Evolutionary conservation across 345 rosid species (phyloP), one percentile per base, ranked within the genome.

Genomic region (Pugionium cornutum): DNA sequence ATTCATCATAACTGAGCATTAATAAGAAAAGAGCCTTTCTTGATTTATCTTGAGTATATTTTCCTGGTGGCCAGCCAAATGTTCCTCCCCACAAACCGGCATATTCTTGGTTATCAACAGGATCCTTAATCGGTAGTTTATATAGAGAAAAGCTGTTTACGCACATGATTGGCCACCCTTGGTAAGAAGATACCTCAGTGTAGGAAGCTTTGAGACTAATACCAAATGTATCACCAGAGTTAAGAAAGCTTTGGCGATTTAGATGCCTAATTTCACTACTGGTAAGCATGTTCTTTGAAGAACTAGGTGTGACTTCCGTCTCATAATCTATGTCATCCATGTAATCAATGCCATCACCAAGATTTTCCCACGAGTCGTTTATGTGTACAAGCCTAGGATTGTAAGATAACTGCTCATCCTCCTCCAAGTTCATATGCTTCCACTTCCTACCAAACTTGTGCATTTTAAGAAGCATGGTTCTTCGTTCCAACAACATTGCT

Each of bases 81-180:
- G 91, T 82, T 35, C 88, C 94, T 66, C 96, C 94, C 96, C 91
- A 89, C 10, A 89, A 71, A 68, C 96, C 89, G 52, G 92, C 90
- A 78, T 75, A 87, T 78, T 80, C 82, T 72, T 89, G 80, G 57
- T 74, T 82, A 4, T 79, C 49, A 40, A 58, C 67, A 1, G 85
- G 89, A 18, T 64, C 56, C 76, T 58, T 64, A 58, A 83, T 60
- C 5, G 94, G 91, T 75, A 89, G 68, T 65, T 86, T 86, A 76
- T 89, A 86, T 30, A 89, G 86, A 27, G 88, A 85, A 76, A 82
- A 86, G 10, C 77, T 79, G 63, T 78, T 77, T 31, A 78, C 86
- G 41, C 70, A 78, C 89, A 88, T 88, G 45, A 66, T 81, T 4
- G 95, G 89, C 95, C 95, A 88, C 46, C 83, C 86, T 61, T 83